Conservation (phyloP, 148 eudicot genomes). For the Diospyros lotus region DNA sequence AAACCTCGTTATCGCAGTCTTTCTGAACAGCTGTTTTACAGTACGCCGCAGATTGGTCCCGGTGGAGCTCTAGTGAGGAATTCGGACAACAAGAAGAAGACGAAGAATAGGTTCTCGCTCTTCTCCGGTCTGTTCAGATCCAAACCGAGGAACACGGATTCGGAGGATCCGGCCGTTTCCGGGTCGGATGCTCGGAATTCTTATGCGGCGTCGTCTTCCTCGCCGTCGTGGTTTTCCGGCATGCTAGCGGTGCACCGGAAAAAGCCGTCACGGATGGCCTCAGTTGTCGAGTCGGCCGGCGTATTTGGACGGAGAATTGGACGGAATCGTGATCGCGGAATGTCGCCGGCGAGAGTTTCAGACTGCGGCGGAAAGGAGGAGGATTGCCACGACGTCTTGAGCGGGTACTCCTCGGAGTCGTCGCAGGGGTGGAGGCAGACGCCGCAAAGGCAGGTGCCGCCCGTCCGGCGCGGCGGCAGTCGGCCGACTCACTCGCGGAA, state of each 20-base stretch:
- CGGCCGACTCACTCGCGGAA: conserved; percentile 20
- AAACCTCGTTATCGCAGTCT: conserved; percentile 11
- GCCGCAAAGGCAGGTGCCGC: conserved; percentile 21
- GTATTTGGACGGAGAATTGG: conserved; percentile 8
- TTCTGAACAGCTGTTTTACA: conserved; percentile 38
- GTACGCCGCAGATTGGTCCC: conserved; percentile 57
- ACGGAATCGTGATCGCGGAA: conserved; percentile 40
- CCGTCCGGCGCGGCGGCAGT: conserved; percentile 17
- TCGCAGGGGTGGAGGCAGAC: conserved; percentile 35
- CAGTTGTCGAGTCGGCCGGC: conserved; percentile 18
- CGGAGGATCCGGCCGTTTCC: conserved; percentile 12
- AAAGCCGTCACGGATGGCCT: conserved; percentile 14
- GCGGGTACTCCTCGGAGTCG: conserved; percentile 33
- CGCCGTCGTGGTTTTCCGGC: conserved; percentile 39
- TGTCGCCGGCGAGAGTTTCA: conserved; percentile 68
- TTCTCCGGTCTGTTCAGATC: conserved; percentile 61
- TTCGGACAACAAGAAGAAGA: conserved; percentile 18
- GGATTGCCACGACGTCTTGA: conserved; percentile 23
- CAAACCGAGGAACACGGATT: conserved; percentile 32
- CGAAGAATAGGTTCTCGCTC: conserved; percentile 25
- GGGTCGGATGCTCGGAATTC: conserved; percentile 21
- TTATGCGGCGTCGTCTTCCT: conserved; percentile 20
- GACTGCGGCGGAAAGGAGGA: conserved; percentile 33
- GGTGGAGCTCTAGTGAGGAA: conserved; percentile 2
- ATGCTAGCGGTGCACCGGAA: conserved; percentile 19